Evolutionary conservation across 139 green algal species (phyloP).

Genomic region (Chlamydomonas sphaeroides): DNA sequence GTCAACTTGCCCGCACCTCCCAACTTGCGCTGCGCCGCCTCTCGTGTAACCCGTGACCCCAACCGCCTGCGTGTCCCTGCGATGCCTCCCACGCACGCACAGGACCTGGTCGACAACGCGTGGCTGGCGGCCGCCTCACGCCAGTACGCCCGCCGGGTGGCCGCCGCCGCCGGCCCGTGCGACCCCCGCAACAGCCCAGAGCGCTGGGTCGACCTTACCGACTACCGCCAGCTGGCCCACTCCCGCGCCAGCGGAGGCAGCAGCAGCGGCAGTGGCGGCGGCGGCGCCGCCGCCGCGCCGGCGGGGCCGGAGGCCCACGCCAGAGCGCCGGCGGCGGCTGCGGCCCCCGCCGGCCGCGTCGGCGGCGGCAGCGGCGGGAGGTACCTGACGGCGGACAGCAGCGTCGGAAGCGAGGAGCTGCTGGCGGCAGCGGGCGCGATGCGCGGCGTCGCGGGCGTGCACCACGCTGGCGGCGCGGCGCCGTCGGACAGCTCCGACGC

Average conservation of each 20-base stretch:
- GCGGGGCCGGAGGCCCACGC: no score
- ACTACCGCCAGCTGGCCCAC: constrained; percentile 15
- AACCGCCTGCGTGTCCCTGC: not conserved
- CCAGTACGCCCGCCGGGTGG: constrained; percentile 19
- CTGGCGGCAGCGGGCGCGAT: constrained; percentile 2
- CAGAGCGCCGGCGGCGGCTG: not conserved
- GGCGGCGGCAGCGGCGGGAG: no score
- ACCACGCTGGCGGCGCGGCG: not conserved
- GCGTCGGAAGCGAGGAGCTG: constrained; percentile 6
- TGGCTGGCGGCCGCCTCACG: constrained; percentile 15
- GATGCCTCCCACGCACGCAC: not conserved
- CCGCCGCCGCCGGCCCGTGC: not conserved
- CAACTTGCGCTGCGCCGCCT: no score
- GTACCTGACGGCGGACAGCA: not conserved
- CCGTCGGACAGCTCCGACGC: not conserved
- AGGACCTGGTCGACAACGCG: constrained; percentile 35
- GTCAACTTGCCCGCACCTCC: no score
- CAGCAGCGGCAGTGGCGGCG: not conserved
- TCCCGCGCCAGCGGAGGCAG: not conserved
- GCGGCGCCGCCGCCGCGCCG: not conserved
- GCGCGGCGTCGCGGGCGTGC: constrained; percentile 1
- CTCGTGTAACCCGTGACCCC: no score
- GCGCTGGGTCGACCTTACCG: constrained; percentile 19
- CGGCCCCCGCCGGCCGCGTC: not conserved
- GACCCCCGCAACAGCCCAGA: not conserved